phyloP scores from a whole-genome alignment of 2,329 filamentous ascomycete species.

The Tolypocladium paradoxum region DNA sequence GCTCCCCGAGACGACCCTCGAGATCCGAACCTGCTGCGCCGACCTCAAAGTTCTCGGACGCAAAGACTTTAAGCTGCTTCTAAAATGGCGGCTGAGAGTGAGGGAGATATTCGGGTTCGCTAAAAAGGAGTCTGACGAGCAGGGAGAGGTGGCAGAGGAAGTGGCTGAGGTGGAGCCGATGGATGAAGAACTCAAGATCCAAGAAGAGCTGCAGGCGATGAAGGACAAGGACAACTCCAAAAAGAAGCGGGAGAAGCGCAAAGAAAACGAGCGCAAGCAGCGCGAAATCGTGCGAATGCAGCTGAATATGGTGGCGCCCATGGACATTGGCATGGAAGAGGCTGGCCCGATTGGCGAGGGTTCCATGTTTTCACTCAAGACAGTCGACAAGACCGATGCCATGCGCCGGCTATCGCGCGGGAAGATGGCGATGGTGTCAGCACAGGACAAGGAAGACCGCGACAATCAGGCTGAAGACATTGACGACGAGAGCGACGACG shows the following conservation, averaged over 20 bases:
- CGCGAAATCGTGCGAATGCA: constrained; percentile 95
- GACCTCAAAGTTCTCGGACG: constrained; percentile 86
- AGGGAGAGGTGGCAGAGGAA: constrained; percentile 43
- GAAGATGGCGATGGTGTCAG: constrained; percentile 61
- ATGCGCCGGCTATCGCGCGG: constrained; percentile 53
- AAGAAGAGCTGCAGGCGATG: constrained; percentile 74
- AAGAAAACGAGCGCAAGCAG: constrained; percentile 87
- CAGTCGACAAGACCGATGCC: constrained; percentile 65
- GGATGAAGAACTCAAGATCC: constrained; percentile 88
- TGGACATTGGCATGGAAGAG: constrained; percentile 91
- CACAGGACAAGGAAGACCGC: constrained; percentile 42
- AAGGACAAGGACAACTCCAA: constrained; percentile 67
- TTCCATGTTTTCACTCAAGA: constrained; percentile 77
- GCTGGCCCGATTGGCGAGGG: constrained; percentile 67
- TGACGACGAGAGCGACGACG: constrained; percentile 60
- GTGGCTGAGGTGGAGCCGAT: constrained; percentile 77
- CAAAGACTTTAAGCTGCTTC: constrained; percentile 84
- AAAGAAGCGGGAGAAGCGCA: constrained; percentile 74
- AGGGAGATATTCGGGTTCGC: constrained; percentile 84
- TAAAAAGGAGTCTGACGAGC: constrained; percentile 52
- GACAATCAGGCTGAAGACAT: constrained; percentile 47
- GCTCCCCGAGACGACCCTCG: constrained; percentile 74
- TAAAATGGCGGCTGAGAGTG: constrained; percentile 83
- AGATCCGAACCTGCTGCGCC: constrained; percentile 66
- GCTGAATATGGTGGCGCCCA: constrained; percentile 90